Conservation (phyloP, 1,284 basidiomycete genomes). For the Takashimella tepidaria region DNA sequence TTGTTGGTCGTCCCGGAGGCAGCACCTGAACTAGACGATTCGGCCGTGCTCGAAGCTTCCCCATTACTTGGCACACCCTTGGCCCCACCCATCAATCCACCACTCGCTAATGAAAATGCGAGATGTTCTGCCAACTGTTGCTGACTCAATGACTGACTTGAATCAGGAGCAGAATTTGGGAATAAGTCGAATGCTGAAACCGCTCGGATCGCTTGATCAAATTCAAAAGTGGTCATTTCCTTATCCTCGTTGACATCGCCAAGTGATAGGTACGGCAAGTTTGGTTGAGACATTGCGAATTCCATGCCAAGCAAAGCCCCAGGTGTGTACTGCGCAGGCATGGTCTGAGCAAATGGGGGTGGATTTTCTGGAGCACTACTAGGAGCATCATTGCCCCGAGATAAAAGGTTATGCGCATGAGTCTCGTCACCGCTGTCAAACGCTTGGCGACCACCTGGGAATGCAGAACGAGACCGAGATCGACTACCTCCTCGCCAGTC, state of each 20-base stretch:
- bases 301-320: constrained; percentile 15
- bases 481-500: constrained; percentile 51
- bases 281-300: constrained; percentile 21
- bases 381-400: constrained; percentile 16
- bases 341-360: constrained; percentile 17
- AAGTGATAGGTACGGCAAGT: background rate
- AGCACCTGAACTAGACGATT: background rate
- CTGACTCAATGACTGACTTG: constrained; percentile 5
- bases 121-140: constrained; percentile 6
- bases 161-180: constrained; percentile 10
- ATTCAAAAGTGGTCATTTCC: constrained; percentile 7
- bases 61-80: background rate
- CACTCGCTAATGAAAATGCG: background rate
- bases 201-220: constrained; percentile 19
- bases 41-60: background rate
- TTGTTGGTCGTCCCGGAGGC: no score
- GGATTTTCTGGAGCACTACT: background rate
- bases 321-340: constrained; percentile 19
- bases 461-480: constrained; percentile 46
- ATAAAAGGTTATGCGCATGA: constrained; percentile 50
- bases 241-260: background rate
- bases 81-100: background rate
- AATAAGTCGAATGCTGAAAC: constrained; percentile 22
- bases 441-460: constrained; percentile 33
- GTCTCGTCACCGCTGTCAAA: constrained; percentile 42